phyloP scores from a whole-genome alignment of 768 basidiomycete genomes.

The Trametopsis cervina region DNA sequence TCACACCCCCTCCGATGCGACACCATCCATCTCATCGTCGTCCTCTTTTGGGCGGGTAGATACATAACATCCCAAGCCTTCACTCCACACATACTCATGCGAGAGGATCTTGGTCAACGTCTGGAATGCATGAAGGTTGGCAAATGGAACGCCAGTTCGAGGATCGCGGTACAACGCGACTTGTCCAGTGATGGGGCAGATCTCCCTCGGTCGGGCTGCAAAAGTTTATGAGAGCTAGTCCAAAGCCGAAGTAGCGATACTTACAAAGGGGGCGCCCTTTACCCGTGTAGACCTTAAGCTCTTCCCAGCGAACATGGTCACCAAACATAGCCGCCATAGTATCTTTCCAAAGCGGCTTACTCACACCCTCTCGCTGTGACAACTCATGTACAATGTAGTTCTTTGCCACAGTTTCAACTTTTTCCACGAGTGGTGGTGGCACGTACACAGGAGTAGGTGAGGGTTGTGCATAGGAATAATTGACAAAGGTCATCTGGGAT shows the following conservation, averaged over 20 bases:
- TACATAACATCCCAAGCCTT: conserved; percentile 34
- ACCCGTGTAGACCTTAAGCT: conserved; percentile 54
- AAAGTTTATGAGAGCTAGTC: not conserved
- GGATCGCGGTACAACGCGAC: conserved; percentile 79
- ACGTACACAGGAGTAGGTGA: not conserved
- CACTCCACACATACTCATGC: conserved; percentile 67
- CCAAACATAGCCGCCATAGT: conserved; percentile 85
- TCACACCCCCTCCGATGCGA: too few relatives aligned
- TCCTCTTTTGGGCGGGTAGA: not conserved
- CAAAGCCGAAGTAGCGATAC: conserved; percentile 27
- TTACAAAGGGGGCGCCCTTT: conserved; percentile 51
- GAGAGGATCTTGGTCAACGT: conserved; percentile 52
- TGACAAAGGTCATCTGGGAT: conserved; percentile 3
- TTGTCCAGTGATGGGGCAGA: conserved; percentile 75
- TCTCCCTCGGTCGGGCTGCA: conserved; percentile 56
- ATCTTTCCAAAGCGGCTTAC: conserved; percentile 57
- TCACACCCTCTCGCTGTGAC: conserved; percentile 35
- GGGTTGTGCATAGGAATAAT: not conserved
- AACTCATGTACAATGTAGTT: conserved; percentile 70
- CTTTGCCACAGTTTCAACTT: conserved; percentile 47
- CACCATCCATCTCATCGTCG: too few relatives aligned
- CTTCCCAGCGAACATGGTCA: conserved; percentile 75
- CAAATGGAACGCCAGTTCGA: conserved; percentile 71
- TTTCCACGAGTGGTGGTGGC: conserved; percentile 24
- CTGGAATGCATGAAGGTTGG: conserved; percentile 58